These are phyloP conservation scores for Mortierella claussenii DNA, from an alignment of 192 early-diverging fungal species.

Conservation along the genomic window DNA sequence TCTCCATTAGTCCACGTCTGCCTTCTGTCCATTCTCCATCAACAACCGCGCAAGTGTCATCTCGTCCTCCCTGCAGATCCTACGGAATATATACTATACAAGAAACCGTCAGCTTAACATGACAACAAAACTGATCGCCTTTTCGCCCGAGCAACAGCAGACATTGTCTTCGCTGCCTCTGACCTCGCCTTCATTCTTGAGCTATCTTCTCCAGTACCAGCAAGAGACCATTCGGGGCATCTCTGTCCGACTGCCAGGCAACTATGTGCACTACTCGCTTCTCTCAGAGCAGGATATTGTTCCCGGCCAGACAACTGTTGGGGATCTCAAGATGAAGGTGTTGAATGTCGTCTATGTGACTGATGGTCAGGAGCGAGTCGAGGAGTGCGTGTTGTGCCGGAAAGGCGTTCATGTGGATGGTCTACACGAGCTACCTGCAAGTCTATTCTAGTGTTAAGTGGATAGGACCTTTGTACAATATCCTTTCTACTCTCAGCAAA, in stretches of 20 bases:
- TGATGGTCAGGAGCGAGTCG: slow-evolving; percentile 29
- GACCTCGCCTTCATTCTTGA: slow-evolving; percentile 46
- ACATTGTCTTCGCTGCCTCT: slow-evolving; percentile 19
- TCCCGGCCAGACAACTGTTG: slow-evolving; percentile 43
- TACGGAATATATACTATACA: background rate
- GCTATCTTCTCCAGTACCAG: slow-evolving; percentile 48
- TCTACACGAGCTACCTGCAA: slow-evolving; percentile 18
- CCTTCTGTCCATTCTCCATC: background rate
- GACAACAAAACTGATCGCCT: slow-evolving; percentile 50
- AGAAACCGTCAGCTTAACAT: no score
- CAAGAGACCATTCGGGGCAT: slow-evolving; percentile 50
- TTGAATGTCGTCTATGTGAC: slow-evolving; percentile 49
- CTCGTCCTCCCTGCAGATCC: background rate
- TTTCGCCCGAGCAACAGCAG: slow-evolving; percentile 45
- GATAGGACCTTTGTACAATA: no score
- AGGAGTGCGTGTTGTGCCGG: slow-evolving; percentile 46
- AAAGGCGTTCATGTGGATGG: slow-evolving; percentile 44
- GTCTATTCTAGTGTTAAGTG: slow-evolving; percentile 1
- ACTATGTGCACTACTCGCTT: slow-evolving; percentile 47
- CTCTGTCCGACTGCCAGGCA: slow-evolving; percentile 45
- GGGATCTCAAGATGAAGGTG: slow-evolving; percentile 53
- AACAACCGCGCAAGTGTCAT: background rate
- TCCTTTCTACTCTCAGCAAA: no score
- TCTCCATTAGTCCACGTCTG: background rate
- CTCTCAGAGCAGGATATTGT: slow-evolving; percentile 35